Conservation (phyloP, 169 alveolate genomes). For the Plasmodium blacklocki region DNA sequence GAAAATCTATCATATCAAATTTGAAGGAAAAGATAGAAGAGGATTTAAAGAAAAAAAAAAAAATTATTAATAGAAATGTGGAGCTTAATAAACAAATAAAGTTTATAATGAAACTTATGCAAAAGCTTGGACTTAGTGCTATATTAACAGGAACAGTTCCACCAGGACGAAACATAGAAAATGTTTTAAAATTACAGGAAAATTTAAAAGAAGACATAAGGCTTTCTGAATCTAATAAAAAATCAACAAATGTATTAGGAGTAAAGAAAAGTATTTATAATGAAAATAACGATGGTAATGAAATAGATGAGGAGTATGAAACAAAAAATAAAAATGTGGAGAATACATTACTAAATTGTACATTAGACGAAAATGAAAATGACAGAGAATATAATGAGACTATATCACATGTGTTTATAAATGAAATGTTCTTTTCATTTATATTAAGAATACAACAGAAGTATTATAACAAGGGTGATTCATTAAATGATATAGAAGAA, state of each 20-base stretch:
- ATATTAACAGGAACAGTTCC: conserved; percentile 72
- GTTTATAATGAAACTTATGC: conserved; percentile 76
- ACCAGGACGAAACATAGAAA: conserved; percentile 75
- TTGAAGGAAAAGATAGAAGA: conserved; percentile 71
- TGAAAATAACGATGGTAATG: conserved; percentile 2
- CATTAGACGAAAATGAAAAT: conserved; percentile 31
- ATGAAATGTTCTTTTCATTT: conserved; percentile 72
- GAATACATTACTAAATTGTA: conserved; percentile 8
- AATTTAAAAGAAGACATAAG: conserved; percentile 65
- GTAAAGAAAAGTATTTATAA: conserved; percentile 5
- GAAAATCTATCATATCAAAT: conserved; percentile 71
- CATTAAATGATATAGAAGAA: conserved; percentile 38
- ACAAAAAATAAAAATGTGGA: not conserved
- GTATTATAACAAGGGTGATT: conserved; percentile 6
- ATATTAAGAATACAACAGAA: conserved; percentile 48
- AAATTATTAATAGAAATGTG: conserved; percentile 61
- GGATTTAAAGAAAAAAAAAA: conserved; percentile 67
- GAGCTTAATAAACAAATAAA: conserved; percentile 72
- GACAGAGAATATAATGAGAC: conserved; percentile 46
- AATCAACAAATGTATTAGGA: conserved; percentile 11
- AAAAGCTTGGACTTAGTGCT: conserved; percentile 67
- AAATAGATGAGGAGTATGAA: not conserved
- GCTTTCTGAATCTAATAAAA: conserved; percentile 16
- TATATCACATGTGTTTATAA: conserved; percentile 75
- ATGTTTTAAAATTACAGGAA: conserved; percentile 57